Conservation (phyloP, 2,329 filamentous ascomycete genomes). For the Hyphodiscus sp. region DNA sequence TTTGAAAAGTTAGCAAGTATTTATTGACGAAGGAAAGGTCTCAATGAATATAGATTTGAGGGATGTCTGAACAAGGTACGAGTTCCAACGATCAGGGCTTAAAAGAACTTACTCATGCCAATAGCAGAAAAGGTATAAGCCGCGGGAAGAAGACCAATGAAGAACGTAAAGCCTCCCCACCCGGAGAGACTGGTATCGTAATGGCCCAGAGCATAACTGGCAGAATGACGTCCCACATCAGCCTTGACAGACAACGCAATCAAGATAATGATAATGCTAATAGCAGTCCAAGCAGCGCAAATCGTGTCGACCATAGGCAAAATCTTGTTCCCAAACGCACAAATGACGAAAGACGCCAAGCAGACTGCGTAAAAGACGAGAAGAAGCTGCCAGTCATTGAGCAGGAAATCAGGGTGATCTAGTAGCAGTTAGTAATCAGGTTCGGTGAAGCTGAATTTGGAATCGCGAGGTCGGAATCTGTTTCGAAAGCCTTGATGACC, state of each 20-base stretch:
- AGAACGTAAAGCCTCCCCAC: constrained; percentile 54
- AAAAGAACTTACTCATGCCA: constrained; percentile 40
- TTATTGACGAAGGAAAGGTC: too few relatives aligned
- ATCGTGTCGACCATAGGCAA: constrained; percentile 57
- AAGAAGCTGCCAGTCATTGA: constrained; percentile 59
- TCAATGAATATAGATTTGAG: too few relatives aligned
- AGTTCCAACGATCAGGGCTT: too few relatives aligned
- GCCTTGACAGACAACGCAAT: constrained; percentile 49
- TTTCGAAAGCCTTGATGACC: too few relatives aligned
- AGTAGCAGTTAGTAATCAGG: too few relatives aligned
- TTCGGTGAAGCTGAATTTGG: too few relatives aligned
- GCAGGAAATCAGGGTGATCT: constrained; percentile 43
- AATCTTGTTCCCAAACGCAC: constrained; percentile 59
- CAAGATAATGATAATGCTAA: constrained; percentile 51
- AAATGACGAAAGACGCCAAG: constrained; percentile 57
- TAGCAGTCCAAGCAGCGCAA: constrained; percentile 47
- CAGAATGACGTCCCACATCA: constrained; percentile 44
- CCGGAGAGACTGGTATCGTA: constrained; percentile 51
- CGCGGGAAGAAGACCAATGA: constrained; percentile 53
- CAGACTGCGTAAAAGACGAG: constrained; percentile 67
- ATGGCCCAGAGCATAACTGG: constrained; percentile 45
- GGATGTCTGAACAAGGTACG: too few relatives aligned
- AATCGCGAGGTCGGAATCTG: too few relatives aligned
- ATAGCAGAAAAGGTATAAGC: constrained; percentile 54
- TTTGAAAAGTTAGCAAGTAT: too few relatives aligned